Percentiles rank a stretch among this genome's conserved stretches.
These are phyloP conservation scores for Cryptomeria japonica DNA, from an alignment of 75 land plant genomes.

Conservation along the genomic window DNA sequence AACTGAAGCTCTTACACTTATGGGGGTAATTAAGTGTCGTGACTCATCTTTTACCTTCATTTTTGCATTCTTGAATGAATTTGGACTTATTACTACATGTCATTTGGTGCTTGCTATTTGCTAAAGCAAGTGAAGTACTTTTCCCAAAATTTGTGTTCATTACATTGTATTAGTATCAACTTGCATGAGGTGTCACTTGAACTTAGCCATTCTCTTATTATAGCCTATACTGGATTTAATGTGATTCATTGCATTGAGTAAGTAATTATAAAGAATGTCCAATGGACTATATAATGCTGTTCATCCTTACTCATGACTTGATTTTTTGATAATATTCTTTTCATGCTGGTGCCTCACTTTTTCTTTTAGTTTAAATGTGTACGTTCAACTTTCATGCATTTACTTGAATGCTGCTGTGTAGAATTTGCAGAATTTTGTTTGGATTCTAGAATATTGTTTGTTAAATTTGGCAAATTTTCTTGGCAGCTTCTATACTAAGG, in stretches of 20 bases:
- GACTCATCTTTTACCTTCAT: not conserved
- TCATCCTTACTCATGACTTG: not conserved
- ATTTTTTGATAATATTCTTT: not conserved
- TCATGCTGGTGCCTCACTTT: not conserved
- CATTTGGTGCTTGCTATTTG: not conserved
- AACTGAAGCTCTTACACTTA: slow-evolving; percentile 90
- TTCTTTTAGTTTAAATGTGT: not conserved
- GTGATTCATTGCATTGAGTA: not conserved
- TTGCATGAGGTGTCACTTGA: not conserved
- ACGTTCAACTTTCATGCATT: not conserved
- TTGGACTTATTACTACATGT: not conserved
- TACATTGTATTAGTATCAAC: not conserved
- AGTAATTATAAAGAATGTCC: not conserved
- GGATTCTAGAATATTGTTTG: not conserved
- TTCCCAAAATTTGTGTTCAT: not conserved
- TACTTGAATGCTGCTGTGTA: not conserved
- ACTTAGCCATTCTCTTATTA: not conserved
- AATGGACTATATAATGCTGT: not conserved
- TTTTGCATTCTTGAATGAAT: not conserved
- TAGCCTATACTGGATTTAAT: not conserved
- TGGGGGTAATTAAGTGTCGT: slow-evolving; percentile 70
- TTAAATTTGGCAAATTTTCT: not conserved
- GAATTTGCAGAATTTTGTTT: not conserved
- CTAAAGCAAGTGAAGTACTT: not conserved
- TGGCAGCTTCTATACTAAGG: not conserved